These are phyloP conservation scores for Metschnikowia santaceciliae DNA, from an alignment of 805 yeast genomes.

Conservation along the genomic window DNA sequence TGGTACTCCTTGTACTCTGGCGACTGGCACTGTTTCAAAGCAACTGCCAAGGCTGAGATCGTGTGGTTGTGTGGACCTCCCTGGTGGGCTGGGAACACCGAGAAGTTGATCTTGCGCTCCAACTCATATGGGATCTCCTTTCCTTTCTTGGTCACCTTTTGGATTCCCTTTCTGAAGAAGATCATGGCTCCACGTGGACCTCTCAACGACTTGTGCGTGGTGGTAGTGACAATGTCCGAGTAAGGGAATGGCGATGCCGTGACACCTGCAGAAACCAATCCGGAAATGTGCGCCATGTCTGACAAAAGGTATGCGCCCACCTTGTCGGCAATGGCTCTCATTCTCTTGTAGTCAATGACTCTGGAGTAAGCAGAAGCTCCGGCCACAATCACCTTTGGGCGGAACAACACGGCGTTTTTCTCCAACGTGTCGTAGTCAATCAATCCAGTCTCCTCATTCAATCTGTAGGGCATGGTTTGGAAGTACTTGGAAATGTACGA, in stretches of 20 bases:
- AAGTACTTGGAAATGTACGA: slow-evolving; percentile 90
- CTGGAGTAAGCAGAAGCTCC: slow-evolving; percentile 97
- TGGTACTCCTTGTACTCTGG: slow-evolving; percentile 90
- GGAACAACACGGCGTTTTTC: slow-evolving; percentile 76
- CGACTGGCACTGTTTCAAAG: slow-evolving; percentile 84
- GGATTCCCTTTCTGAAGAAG: slow-evolving; percentile 91
- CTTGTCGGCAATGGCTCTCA: slow-evolving; percentile 85
- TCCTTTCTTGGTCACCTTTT: slow-evolving; percentile 79
- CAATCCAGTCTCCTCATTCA: slow-evolving; percentile 79
- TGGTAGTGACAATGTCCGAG: slow-evolving; percentile 95
- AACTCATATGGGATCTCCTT: slow-evolving; percentile 81
- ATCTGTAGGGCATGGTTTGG: slow-evolving; percentile 96
- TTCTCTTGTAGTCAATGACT: slow-evolving; percentile 81
- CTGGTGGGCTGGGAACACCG: slow-evolving; percentile 99
- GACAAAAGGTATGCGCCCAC: slow-evolving; percentile 90
- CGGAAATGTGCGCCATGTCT: slow-evolving; percentile 98
- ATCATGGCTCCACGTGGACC: slow-evolving; percentile 99
- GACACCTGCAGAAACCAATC: slow-evolving; percentile 91
- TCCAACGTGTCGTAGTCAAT: slow-evolving; percentile 89
- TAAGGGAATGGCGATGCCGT: slow-evolving; percentile 88
- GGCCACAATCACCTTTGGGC: slow-evolving; percentile 94
- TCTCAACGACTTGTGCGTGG: slow-evolving; percentile 95
- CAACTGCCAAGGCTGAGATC: slow-evolving; percentile 92
- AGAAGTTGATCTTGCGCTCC: slow-evolving; percentile 88
- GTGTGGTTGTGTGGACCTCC: slow-evolving; percentile 99